phyloP scores from a whole-genome alignment of 768 basidiomycete species.

The Infundibulicybe gibba region DNA sequence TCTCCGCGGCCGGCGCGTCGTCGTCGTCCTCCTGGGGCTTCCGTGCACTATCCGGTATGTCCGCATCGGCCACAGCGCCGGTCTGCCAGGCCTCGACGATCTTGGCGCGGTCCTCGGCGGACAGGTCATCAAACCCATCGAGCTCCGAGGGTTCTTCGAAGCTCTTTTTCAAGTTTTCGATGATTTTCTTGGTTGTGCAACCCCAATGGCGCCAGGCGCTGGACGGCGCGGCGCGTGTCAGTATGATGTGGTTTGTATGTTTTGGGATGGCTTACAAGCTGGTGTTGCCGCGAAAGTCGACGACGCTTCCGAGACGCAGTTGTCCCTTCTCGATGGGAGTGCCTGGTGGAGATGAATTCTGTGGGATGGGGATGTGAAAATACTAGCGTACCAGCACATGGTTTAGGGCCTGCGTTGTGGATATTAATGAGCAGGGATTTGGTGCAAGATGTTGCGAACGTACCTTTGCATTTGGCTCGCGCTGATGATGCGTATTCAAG shows the following conservation, averaged over 20 bases:
- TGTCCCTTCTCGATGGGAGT: conserved; percentile 69
- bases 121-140: conserved; percentile 82
- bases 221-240: conserved; percentile 1
- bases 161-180: conserved; percentile 66
- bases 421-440: conserved; percentile 6
- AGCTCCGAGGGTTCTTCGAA: conserved; percentile 62
- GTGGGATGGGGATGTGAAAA: background rate
- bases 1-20: conserved; percentile 40
- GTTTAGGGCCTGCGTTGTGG: conserved; percentile 61
- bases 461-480: conserved; percentile 80
- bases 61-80: conserved; percentile 79
- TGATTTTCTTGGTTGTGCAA: conserved; percentile 66
- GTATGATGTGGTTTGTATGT: conserved; percentile 14
- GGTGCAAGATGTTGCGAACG: conserved; percentile 11
- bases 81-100: conserved; percentile 71
- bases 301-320: conserved; percentile 69
- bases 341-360: conserved; percentile 34
- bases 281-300: conserved; percentile 70
- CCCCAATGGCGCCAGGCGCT: conserved; percentile 93
- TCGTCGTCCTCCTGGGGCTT: conserved; percentile 46
- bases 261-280: conserved; percentile 42
- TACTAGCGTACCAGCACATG: conserved; percentile 55
- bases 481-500: conserved; percentile 70
- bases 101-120: conserved; percentile 64
- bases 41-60: conserved; percentile 72